Evolutionary conservation across 1,284 basidiomycete genomes (phyloP), one percentile per base, ranked within the genome.

Genomic region (Ganoderma multipileum): DNA sequence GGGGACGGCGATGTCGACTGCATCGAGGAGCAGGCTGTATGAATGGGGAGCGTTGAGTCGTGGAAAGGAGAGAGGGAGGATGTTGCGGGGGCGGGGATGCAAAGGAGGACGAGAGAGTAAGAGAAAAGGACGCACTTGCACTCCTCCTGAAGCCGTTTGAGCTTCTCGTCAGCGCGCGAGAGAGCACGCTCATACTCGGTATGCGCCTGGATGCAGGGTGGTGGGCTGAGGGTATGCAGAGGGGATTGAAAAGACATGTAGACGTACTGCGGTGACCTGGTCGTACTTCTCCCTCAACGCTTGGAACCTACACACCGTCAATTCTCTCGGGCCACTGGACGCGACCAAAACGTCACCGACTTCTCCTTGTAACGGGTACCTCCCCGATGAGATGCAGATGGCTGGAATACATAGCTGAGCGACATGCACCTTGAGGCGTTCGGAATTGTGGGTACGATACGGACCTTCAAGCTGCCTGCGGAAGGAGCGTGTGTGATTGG

Each of bases 101-200:
- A 14, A 50, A 61, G 42, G 16, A 55, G 52, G 16, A 5, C 26
- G 52, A 54, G 52, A 47, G 12, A 12, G 26, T 50, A 23, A 26
- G 18, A 47, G 66, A 23, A 59, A 64, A 26, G 54, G 14, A 81
- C 85, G 67, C 61, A 89, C 88, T 89, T 86, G 76, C 88, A 88
- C 75, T 89, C 88, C 9, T 85, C 84, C 68, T 89, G 85, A 2
- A 89, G 79, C 72, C 84, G 85, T 72, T 82, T 86, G 30, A 87
- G 79, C 72, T 86, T 87, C 50, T 79, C 76, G 61, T 83, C 84
- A 3, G 87, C 85, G 16, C 81, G 68, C 2, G 84, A 83, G 2
- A 88, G 81, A 54, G 89, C 83, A 11, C 80, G 81, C 65, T 84
- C 77, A 67, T 82, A 81, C 41, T 80, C 77, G 60, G 84, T 80